These are phyloP conservation scores for Wallacemonas sp. DNA, from an alignment of 208 protist genomes.

Conservation along the genomic window DNA sequence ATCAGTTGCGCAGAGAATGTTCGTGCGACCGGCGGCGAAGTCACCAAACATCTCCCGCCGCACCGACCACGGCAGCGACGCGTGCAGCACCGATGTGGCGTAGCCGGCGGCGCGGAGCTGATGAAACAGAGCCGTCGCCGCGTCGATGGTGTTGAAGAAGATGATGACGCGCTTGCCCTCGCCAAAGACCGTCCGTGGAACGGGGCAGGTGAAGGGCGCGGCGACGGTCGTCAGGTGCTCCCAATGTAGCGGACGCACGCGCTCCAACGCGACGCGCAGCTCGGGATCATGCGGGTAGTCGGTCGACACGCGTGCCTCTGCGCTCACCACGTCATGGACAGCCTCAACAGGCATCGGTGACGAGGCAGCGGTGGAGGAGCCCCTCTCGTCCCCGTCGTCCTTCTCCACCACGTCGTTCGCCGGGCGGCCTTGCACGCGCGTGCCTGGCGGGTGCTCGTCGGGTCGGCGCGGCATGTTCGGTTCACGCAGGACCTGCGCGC, in stretches of 20 bases:
- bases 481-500: neutral
- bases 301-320: neutral
- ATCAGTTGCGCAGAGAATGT: conserved; percentile 92
- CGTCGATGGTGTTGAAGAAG: conserved; percentile 78
- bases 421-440: too few relatives aligned
- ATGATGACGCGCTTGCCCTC: conserved; percentile 61
- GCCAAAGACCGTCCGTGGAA: conserved; percentile 63
- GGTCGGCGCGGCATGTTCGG: too few relatives aligned
- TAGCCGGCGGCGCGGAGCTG: conserved; percentile 63
- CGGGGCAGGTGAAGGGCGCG: conserved; percentile 71
- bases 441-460: too few relatives aligned
- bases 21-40: conserved; percentile 79
- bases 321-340: neutral
- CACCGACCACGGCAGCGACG: conserved; percentile 60
- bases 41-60: conserved; percentile 64
- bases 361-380: too few relatives aligned
- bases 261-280: conserved; percentile 52
- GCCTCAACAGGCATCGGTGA: neutral
- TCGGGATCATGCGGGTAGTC: conserved; percentile 40
- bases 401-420: too few relatives aligned
- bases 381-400: too few relatives aligned
- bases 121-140: conserved; percentile 73
- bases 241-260: conserved; percentile 68
- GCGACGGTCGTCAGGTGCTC: conserved; percentile 74
- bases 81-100: conserved; percentile 71